phyloP scores from a whole-genome alignment of 768 basidiomycete species.

The Pleurotus citrinopileatus region DNA sequence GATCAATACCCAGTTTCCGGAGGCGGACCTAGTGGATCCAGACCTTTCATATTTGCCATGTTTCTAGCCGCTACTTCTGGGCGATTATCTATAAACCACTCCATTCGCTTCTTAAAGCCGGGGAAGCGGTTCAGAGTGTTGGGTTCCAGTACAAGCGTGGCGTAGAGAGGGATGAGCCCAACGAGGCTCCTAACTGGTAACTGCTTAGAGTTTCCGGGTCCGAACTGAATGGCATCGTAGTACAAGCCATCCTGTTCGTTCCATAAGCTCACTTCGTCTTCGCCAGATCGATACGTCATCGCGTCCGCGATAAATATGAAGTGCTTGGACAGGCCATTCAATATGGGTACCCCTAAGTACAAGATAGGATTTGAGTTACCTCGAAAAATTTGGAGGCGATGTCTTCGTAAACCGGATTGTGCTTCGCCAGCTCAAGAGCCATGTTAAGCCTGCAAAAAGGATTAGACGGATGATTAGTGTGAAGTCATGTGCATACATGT shows the following conservation, averaged over 20 bases:
- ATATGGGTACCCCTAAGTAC: not conserved
- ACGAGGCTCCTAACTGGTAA: conserved; percentile 93
- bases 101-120: conserved; percentile 97
- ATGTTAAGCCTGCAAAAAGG: conserved; percentile 76
- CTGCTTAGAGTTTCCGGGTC: conserved; percentile 78
- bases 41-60: conserved; percentile 95
- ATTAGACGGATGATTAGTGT: conserved; percentile 4
- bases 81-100: conserved; percentile 98
- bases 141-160: conserved; percentile 91
- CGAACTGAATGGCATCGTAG: conserved; percentile 95
- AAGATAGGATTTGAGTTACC: conserved; percentile 29
- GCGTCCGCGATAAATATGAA: conserved; percentile 99
- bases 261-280: conserved; percentile 83
- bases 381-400: conserved; percentile 99
- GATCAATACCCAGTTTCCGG: not conserved
- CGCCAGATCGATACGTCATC: conserved; percentile 89
- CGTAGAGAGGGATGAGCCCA: conserved; percentile 96
- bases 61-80: conserved; percentile 84
- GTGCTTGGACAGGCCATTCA: conserved; percentile 49
- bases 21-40: conserved; percentile 5
- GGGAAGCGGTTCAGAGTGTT: conserved; percentile 86
- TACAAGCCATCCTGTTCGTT: conserved; percentile 98
- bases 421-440: conserved; percentile 95
- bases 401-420: conserved; percentile 96
- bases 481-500: conserved; percentile 61